Evolutionary conservation across 169 alveolate species (phyloP), one percentile per base, ranked within the genome.

Genomic region (Eimeria maxima): DNA sequence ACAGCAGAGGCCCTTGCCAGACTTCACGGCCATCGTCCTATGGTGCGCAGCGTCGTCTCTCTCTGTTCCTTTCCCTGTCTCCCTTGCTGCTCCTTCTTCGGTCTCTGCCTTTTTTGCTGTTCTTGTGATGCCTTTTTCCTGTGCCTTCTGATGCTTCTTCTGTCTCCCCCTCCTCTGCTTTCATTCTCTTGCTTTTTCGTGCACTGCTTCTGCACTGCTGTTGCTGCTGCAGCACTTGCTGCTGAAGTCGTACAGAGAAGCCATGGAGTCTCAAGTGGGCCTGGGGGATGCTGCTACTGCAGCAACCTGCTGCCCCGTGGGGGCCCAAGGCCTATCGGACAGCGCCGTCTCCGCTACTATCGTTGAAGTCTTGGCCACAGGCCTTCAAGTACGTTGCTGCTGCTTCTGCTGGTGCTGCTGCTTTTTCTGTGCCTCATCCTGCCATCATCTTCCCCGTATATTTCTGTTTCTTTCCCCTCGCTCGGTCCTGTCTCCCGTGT

Each of bases 1-100:
- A 84, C 96, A n/a, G 91, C 96, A 16, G 91, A 50, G 69, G 87
- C 89, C n/a, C 93, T 95, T 38, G 94, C 95, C 13, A 60, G 74
- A 33, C 84, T 95, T 47, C 94, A 84, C 33, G 95, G 92, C 4
- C 84, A 86, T 16, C 47, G 74, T 16, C 53, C 87, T 11, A 55
- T 84, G 89, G 96, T 93, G 47, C 13, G 93, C 20, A 5, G 5
- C n/a, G 5, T 6, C 20, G n/a, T 42, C 55, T 83, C 45, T 45
- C 47, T 27, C 47, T 50, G 42, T 47, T 27, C 16, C 60, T 53
- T 53, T 14, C 0, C 16, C 1, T 53, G 60, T 53, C 88, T 29
- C 55, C 4, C 29, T 24, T 42, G 11, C 55, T 78, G 88, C 29
- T 11, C 22, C 88, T 78, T n/a, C 88, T 78, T 78, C 45, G 11